Percentiles rank a stretch among this genome's conserved stretches.
Conservation (phyloP, 2,329 filamentous ascomycete species). For the Talaromyces sp. region DNA sequence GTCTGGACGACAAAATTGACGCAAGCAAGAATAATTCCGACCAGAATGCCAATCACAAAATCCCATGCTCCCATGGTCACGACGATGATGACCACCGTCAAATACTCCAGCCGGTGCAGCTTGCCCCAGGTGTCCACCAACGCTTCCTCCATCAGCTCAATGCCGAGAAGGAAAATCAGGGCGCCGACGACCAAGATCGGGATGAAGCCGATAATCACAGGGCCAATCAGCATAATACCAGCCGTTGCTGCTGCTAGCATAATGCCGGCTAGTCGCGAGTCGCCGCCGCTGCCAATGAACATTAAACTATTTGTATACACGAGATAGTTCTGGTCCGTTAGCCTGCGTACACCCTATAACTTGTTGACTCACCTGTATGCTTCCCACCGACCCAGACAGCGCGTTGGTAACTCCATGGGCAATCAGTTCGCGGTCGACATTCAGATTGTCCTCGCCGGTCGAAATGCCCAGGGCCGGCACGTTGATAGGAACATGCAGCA, state of each 20-base stretch:
- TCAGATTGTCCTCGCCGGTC: constrained; percentile 84
- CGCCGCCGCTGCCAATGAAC: constrained; percentile 88
- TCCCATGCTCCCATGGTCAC: constrained; percentile 95
- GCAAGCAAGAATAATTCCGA: constrained; percentile 88
- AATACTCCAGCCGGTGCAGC: constrained; percentile 77
- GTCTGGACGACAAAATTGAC: constrained; percentile 88
- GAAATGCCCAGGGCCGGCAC: constrained; percentile 89
- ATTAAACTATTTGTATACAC: constrained; percentile 98
- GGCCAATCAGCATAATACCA: constrained; percentile 78
- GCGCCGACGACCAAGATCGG: constrained; percentile 96
- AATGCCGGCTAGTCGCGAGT: constrained; percentile 78
- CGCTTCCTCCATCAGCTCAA: constrained; percentile 85
- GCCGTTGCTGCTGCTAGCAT: constrained; percentile 77
- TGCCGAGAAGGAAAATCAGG: constrained; percentile 89
- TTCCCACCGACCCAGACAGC: constrained; percentile 77
- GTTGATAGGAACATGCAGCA: constrained; percentile 96
- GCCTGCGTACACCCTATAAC: not conserved
- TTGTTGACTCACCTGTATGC: constrained; percentile 57
- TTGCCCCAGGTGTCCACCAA: constrained; percentile 85
- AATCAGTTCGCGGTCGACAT: constrained; percentile 85
- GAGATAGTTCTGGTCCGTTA: constrained; percentile 70
- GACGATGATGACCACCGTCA: constrained; percentile 85
- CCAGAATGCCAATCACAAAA: constrained; percentile 88
- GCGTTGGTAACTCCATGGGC: constrained; percentile 92
- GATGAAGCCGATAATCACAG: constrained; percentile 85